Evolutionary conservation across 495 filamentous ascomycete genomes (phyloP).

Genomic region (Hypoxylon perforatum): DNA sequence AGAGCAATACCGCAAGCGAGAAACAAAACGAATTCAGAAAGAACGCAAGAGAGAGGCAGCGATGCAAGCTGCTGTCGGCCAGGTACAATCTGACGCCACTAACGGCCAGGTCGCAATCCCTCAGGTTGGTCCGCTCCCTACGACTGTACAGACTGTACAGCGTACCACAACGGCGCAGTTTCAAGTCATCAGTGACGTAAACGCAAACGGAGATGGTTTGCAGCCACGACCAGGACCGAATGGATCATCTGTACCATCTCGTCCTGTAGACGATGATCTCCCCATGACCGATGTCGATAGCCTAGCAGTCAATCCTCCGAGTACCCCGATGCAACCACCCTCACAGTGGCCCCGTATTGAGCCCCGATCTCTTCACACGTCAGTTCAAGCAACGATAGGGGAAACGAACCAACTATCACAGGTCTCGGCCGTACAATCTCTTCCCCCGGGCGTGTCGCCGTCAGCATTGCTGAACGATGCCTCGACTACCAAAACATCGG

Average conservation of each 20-base stretch:
- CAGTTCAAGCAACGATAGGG: constrained; percentile 48
- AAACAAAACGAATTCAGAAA: constrained; percentile 71
- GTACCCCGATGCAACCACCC: constrained; percentile 50
- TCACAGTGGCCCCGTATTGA: constrained; percentile 43
- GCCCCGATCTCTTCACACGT: constrained; percentile 42
- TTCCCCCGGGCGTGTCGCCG: constrained; percentile 80
- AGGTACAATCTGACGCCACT: constrained; percentile 48
- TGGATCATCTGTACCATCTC: constrained; percentile 71
- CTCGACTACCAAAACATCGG: constrained; percentile 83
- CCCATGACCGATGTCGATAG: constrained; percentile 71
- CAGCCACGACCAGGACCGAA: constrained; percentile 68
- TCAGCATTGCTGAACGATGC: constrained; percentile 84
- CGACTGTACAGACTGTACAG: constrained; percentile 40
- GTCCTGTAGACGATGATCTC: constrained; percentile 62
- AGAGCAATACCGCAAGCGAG: constrained; percentile 70
- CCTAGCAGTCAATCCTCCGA: constrained; percentile 48
- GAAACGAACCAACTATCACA: constrained; percentile 67
- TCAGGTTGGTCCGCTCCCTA: constrained; percentile 62
- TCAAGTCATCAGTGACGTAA: constrained; percentile 57
- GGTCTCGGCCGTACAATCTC: constrained; percentile 74
- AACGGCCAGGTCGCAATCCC: constrained; percentile 44
- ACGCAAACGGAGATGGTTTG: constrained; percentile 65
- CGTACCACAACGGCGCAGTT: constrained; percentile 60
- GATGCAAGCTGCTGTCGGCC: constrained; percentile 52
- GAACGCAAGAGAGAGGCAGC: constrained; percentile 65